phyloP scores from a whole-genome alignment of 1,284 basidiomycete species.

The Schizophyllum amplum region DNA sequence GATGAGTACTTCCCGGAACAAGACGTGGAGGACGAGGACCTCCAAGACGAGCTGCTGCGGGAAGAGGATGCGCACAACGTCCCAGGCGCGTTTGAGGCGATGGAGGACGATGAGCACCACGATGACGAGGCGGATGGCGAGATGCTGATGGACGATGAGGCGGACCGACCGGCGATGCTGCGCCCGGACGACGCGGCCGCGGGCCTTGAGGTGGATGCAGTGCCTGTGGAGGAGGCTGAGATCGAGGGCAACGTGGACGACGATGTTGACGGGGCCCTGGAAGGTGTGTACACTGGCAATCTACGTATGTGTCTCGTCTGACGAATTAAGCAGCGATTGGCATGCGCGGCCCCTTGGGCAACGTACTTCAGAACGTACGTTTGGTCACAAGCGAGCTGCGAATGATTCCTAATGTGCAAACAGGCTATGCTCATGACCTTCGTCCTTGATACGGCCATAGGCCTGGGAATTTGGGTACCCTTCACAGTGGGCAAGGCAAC shows the following conservation, averaged over 20 bases:
- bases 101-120: slow-evolving; percentile 19
- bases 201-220: slow-evolving; percentile 14
- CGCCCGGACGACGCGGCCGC: neutral
- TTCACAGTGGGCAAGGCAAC: slow-evolving; percentile 78
- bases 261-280: slow-evolving; percentile 85
- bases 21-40: slow-evolving; percentile 19
- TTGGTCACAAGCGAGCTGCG: slow-evolving; percentile 10
- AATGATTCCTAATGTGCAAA: slow-evolving; percentile 7
- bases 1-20: slow-evolving; percentile 12
- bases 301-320: slow-evolving; percentile 2
- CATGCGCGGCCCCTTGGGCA: slow-evolving; percentile 79
- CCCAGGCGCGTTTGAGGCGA: slow-evolving; percentile 15
- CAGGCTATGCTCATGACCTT: slow-evolving; percentile 79
- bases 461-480: slow-evolving; percentile 76
- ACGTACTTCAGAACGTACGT: slow-evolving; percentile 80
- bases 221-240: slow-evolving; percentile 39
- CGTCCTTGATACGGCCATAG: slow-evolving; percentile 75
- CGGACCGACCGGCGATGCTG: too few relatives aligned
- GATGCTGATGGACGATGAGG: too few relatives aligned
- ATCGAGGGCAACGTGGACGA: slow-evolving; percentile 67
- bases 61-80: slow-evolving; percentile 19
- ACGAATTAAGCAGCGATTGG: slow-evolving; percentile 60
- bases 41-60: slow-evolving; percentile 17
- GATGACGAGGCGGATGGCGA: slow-evolving; percentile 10
- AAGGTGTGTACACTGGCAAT: slow-evolving; percentile 50